phyloP scores from a whole-genome alignment of 192 early-diverging fungal genomes.

The Lunasporangiospora selenospora region DNA sequence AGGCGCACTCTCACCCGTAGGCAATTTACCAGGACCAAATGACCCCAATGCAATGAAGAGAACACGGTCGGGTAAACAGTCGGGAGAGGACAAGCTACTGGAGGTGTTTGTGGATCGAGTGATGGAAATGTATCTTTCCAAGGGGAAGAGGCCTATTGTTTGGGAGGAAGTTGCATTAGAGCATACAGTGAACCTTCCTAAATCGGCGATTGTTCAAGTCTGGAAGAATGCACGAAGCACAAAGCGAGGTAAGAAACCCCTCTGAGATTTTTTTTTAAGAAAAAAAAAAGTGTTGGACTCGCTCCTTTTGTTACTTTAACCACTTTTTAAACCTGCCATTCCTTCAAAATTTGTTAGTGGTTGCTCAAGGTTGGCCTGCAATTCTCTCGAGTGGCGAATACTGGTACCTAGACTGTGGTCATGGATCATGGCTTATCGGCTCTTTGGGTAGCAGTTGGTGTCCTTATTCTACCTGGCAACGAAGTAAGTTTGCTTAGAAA shows the following conservation, averaged over 20 bases:
- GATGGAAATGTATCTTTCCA: conserved; percentile 23
- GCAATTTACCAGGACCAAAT: too few species aligned
- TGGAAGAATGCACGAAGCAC: conserved; percentile 39
- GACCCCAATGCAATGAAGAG: conserved; percentile 48
- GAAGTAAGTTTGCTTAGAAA: conserved; percentile 10
- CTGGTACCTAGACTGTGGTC: conserved; percentile 85
- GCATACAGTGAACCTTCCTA: conserved; percentile 23
- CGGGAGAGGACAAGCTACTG: conserved; percentile 71
- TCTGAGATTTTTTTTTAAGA: neutral
- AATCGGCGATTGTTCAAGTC: conserved; percentile 35
- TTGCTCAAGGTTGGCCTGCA: conserved; percentile 68
- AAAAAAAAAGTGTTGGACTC: too few species aligned
- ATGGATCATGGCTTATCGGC: conserved; percentile 68
- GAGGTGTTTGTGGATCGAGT: conserved; percentile 64
- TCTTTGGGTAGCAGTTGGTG: conserved; percentile 43
- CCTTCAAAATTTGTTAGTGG: conserved; percentile 56
- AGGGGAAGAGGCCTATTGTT: conserved; percentile 31
- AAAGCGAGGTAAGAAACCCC: conserved; percentile 18
- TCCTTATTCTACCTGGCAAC: conserved; percentile 26
- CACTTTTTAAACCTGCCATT: too few species aligned
- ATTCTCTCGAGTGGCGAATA: conserved; percentile 69
- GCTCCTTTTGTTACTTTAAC: neutral
- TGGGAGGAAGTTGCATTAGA: conserved; percentile 45
- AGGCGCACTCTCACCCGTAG: neutral
- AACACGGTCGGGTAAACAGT: conserved; percentile 38